Conservation (phyloP, 2,329 filamentous ascomycete genomes). For the Venturia aucupariae region DNA sequence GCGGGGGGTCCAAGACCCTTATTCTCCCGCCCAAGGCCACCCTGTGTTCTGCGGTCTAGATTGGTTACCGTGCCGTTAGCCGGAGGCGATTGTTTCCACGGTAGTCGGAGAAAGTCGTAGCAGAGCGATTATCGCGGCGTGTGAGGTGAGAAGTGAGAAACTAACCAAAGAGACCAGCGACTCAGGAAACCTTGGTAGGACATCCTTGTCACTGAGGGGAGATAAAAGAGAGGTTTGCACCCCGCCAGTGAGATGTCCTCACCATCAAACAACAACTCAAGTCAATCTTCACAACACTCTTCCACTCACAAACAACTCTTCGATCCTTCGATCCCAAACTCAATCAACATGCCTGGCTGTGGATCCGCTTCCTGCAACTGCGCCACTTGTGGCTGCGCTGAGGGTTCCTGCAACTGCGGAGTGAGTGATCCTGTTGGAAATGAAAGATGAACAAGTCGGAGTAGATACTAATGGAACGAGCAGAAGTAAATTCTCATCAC, state of each 20-base stretch:
- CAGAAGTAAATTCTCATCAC: constrained; percentile 7
- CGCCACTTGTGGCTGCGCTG: constrained; percentile 26
- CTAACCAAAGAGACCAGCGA: neutral
- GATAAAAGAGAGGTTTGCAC: constrained; percentile 5
- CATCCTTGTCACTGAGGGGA: neutral
- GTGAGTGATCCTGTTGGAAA: neutral
- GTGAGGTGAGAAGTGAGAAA: neutral
- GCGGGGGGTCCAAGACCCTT: neutral
- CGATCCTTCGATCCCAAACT: neutral
- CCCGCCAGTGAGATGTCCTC: neutral
- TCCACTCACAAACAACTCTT: constrained; percentile 7
- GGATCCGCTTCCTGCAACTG: constrained; percentile 27
- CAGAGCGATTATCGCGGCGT: constrained; percentile 4
- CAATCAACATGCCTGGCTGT: constrained; percentile 27
- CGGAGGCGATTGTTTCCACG: neutral
- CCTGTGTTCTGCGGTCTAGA: neutral
- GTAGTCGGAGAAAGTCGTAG: neutral
- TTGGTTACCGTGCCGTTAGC: neutral
- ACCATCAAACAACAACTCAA: neutral
- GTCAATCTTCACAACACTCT: neutral
- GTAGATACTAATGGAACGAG: neutral
- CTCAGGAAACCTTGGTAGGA: neutral
- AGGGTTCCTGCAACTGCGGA: constrained; percentile 26
- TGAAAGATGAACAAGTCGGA: neutral
- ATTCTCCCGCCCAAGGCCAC: no score